Conservation (phyloP, 106 monocot genomes). For the Agapanthus africanus region DNA sequence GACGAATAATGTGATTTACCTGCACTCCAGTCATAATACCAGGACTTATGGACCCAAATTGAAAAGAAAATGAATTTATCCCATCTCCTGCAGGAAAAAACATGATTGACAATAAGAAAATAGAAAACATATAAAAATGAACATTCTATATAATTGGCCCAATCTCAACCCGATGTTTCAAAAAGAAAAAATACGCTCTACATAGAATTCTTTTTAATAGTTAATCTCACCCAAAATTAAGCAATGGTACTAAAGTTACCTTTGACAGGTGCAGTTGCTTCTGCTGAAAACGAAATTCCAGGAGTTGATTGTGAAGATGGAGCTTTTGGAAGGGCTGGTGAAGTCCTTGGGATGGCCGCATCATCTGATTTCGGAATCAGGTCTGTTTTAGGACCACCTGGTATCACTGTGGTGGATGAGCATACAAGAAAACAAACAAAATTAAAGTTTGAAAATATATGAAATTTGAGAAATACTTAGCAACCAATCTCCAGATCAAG, state of each 20-base stretch:
- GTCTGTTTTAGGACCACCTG: conserved; percentile 18
- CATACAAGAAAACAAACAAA: conserved; percentile 13
- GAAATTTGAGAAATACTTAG: too few species aligned
- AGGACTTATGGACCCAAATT: conserved; percentile 67
- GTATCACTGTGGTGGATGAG: conserved; percentile 9
- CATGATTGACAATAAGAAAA: too few species aligned
- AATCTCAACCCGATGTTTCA: background rate
- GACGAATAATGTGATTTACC: conserved; percentile 28
- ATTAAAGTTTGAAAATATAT: background rate
- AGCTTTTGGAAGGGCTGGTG: conserved; percentile 23
- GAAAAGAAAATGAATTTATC: conserved; percentile 38
- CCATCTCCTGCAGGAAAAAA: conserved; percentile 48
- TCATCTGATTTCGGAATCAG: too few species aligned
- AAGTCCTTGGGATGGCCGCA: conserved; percentile 12
- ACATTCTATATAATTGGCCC: background rate
- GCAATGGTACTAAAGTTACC: conserved; percentile 23
- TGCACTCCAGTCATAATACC: conserved; percentile 63
- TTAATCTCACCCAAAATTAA: too few species aligned
- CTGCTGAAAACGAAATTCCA: conserved; percentile 17
- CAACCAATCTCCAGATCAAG: background rate
- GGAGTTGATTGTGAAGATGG: conserved; percentile 29
- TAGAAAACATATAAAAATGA: conserved; percentile 4
- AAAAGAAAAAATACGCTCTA: background rate
- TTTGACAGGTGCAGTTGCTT: conserved; percentile 29
- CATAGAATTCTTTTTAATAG: too few species aligned